These are phyloP conservation scores for Leccinum olivaceopallidum DNA, from an alignment of 768 basidiomycete species.

Conservation along the genomic window DNA sequence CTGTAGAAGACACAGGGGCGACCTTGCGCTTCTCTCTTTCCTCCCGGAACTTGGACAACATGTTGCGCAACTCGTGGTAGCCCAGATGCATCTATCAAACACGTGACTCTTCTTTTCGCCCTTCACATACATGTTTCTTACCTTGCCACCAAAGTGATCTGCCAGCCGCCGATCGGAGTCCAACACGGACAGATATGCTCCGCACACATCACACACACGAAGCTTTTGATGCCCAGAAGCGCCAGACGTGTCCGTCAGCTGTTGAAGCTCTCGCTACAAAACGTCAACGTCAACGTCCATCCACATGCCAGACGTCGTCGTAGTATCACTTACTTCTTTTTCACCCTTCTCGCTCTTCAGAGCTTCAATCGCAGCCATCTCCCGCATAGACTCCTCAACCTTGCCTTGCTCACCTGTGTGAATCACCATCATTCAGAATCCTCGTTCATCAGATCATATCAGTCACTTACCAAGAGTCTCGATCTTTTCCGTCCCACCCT, in stretches of 20 bases:
- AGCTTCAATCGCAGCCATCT: constrained; percentile 97
- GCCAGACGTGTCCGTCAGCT: constrained; percentile 96
- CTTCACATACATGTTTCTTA: constrained; percentile 53
- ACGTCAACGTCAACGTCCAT: constrained; percentile 8
- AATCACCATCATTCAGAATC: constrained; percentile 4
- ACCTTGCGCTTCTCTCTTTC: constrained; percentile 82
- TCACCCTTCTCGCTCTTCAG: constrained; percentile 94
- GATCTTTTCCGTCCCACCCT: constrained; percentile 98
- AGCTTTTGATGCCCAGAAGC: constrained; percentile 99
- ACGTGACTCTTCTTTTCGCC: constrained; percentile 31
- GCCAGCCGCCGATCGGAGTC: constrained; percentile 98
- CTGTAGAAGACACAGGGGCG: constrained; percentile 43
- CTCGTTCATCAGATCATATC: not conserved
- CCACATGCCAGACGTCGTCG: constrained; percentile 5
- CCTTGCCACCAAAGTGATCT: constrained; percentile 99
- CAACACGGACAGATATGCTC: constrained; percentile 96
- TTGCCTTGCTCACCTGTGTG: constrained; percentile 91
- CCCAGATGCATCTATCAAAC: constrained; percentile 91
- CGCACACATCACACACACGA: constrained; percentile 99
- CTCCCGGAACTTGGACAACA: constrained; percentile 88
- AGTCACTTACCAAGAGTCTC: constrained; percentile 74
- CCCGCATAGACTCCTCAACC: constrained; percentile 98
- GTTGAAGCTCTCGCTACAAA: constrained; percentile 84
- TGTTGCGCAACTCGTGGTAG: constrained; percentile 96
- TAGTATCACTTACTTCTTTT: constrained; percentile 68